phyloP scores from a whole-genome alignment of 1,284 basidiomycete genomes.

The Pterula multifida region DNA sequence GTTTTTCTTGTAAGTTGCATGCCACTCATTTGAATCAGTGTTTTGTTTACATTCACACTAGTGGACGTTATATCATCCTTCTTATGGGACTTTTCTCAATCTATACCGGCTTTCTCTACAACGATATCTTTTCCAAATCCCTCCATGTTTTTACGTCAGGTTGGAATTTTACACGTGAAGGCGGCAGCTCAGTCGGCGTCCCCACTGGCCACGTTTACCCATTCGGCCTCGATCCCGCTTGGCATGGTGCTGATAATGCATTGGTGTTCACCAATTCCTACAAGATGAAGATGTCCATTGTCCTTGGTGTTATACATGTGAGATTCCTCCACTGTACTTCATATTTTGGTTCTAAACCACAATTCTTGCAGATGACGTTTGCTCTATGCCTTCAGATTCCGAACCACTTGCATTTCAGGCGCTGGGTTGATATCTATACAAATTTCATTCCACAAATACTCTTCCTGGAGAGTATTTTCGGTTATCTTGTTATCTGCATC shows the following conservation, averaged over 20 bases:
- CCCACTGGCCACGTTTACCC: conserved; percentile 69
- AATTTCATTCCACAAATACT: conserved; percentile 97
- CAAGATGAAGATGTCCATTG: conserved; percentile 99
- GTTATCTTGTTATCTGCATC: conserved; percentile 92
- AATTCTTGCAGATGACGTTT: conserved; percentile 84
- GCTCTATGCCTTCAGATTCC: conserved; percentile 92
- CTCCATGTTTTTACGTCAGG: conserved; percentile 84
- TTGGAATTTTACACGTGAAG: conserved; percentile 66
- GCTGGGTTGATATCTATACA: conserved; percentile 75
- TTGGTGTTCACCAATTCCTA: conserved; percentile 97
- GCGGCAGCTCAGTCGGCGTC: conserved; percentile 33
- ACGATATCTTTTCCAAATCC: conserved; percentile 96
- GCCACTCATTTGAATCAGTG: too few species aligned
- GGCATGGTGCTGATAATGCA: conserved; percentile 90
- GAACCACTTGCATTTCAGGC: conserved; percentile 91
- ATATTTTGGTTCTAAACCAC: too few species aligned
- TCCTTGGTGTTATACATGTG: conserved; percentile 94
- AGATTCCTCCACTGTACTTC: conserved; percentile 18
- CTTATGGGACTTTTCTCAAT: conserved; percentile 95
- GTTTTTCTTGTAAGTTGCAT: conserved; percentile 78
- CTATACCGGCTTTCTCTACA: conserved; percentile 97
- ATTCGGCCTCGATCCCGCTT: conserved; percentile 91
- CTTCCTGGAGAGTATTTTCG: conserved; percentile 96
- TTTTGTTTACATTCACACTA: conserved; percentile 22
- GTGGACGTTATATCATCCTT: conserved; percentile 96